Conservation (phyloP, 139 green algal species). For the Closterium sp. region DNA sequence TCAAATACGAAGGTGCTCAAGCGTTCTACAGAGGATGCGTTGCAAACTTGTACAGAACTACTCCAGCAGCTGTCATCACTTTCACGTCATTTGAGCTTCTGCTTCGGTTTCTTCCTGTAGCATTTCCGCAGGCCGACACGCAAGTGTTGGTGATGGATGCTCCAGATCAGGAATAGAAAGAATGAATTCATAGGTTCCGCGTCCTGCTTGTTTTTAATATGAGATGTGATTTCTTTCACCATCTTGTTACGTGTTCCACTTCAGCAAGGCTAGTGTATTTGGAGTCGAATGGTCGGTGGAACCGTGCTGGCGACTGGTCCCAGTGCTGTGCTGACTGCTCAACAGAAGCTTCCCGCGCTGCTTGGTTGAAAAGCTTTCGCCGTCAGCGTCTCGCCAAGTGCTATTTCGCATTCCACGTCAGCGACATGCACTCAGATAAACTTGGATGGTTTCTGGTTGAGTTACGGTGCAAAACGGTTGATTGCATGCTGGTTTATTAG, state of each 20-base stretch:
- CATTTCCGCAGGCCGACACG: background rate
- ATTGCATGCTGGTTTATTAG: too few species aligned
- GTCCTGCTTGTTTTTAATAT: too few species aligned
- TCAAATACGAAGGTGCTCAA: constrained; percentile 57
- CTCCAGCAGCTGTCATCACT: constrained; percentile 90
- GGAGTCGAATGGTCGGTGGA: background rate
- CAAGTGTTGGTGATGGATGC: background rate
- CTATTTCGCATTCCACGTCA: background rate
- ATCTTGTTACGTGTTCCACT: background rate
- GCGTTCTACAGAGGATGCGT: constrained; percentile 78
- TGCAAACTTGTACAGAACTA: constrained; percentile 92
- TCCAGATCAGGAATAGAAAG: background rate
- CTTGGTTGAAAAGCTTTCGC: background rate
- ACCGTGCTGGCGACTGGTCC: background rate
- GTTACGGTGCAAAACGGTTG: too few species aligned
- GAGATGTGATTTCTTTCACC: background rate
- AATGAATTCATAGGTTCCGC: too few species aligned
- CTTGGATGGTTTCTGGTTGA: too few species aligned
- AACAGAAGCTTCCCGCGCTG: background rate
- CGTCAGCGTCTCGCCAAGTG: background rate
- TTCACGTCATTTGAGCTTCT: constrained; percentile 97
- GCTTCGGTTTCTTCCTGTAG: constrained; percentile 59
- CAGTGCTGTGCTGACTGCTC: background rate
- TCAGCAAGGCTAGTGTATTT: too few species aligned
- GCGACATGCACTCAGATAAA: background rate